phyloP scores from a whole-genome alignment of 805 yeast species.

The Cyberlindnera mississippiensis region DNA sequence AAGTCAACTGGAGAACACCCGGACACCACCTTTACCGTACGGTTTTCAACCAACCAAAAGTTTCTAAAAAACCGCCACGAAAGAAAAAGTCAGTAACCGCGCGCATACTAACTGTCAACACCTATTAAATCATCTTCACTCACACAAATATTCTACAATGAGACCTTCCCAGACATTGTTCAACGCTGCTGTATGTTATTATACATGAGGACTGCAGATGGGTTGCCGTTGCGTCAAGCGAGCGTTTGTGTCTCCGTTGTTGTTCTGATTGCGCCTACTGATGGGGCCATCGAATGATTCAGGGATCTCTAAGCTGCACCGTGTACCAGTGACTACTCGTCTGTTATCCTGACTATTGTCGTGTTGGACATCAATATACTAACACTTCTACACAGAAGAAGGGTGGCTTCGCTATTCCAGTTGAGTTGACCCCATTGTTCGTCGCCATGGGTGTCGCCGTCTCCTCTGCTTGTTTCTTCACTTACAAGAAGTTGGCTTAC shows the following conservation, averaged over 20 bases:
- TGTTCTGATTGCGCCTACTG: not conserved
- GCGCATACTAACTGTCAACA: too few relatives aligned
- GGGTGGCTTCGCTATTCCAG: conserved; percentile 40
- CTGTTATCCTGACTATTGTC: not conserved
- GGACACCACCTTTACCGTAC: not conserved
- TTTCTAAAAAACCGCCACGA: conserved; percentile 3
- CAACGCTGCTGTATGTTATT: conserved; percentile 42
- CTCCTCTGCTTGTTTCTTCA: conserved; percentile 47
- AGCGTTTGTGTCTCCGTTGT: not conserved
- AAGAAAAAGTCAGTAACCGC: too few relatives aligned
- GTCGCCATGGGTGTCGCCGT: conserved; percentile 53
- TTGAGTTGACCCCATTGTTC: conserved; percentile 56
- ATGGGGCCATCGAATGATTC: not conserved
- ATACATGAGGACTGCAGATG: not conserved
- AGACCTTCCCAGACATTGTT: conserved; percentile 46
- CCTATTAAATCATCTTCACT: not conserved
- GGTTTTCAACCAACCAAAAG: conserved; percentile 16
- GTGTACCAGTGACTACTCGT: not conserved
- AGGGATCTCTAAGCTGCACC: not conserved
- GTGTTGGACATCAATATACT: conserved; percentile 6
- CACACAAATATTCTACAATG: conserved; percentile 31
- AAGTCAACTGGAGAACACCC: conserved; percentile 8
- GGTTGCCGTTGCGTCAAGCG: too few relatives aligned
- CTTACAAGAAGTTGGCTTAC: conserved; percentile 45
- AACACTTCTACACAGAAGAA: conserved; percentile 31